phyloP scores from a whole-genome alignment of 768 basidiomycete species.

The Amanita fuliginea region DNA sequence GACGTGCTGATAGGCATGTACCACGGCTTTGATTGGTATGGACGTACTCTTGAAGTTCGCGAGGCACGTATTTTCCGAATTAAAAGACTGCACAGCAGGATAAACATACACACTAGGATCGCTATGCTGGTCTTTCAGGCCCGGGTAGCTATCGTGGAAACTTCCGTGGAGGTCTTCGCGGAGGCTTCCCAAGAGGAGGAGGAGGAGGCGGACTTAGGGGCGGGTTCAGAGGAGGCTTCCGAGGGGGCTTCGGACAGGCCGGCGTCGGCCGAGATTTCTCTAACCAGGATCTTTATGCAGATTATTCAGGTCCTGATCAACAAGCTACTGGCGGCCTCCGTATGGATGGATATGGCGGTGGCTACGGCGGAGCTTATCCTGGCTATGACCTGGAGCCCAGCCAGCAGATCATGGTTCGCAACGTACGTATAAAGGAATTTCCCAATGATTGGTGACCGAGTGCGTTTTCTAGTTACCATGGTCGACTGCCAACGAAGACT shows the following conservation, averaged over 20 bases:
- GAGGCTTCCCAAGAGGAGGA: slow-evolving; percentile 24
- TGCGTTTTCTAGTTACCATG: slow-evolving; percentile 65
- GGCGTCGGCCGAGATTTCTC: slow-evolving; percentile 69
- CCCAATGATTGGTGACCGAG: neutral
- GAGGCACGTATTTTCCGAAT: slow-evolving; percentile 42
- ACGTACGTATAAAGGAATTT: slow-evolving; percentile 52
- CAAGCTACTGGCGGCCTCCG: slow-evolving; percentile 31
- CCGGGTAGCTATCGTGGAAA: slow-evolving; percentile 54
- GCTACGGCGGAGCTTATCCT: slow-evolving; percentile 18
- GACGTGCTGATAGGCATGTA: slow-evolving; percentile 63
- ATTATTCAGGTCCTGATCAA: slow-evolving; percentile 85
- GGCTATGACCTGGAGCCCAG: slow-evolving; percentile 70
- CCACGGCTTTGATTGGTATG: slow-evolving; percentile 96
- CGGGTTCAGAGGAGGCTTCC: slow-evolving; percentile 42
- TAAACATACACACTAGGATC: slow-evolving; percentile 45
- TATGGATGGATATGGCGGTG: slow-evolving; percentile 27
- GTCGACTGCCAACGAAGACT: slow-evolving; percentile 98
- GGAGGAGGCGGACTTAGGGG: slow-evolving; percentile 13
- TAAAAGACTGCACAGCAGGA: neutral
- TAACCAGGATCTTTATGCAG: slow-evolving; percentile 83
- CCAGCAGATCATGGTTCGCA: slow-evolving; percentile 97
- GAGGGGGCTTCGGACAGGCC: slow-evolving; percentile 31
- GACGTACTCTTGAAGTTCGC: slow-evolving; percentile 88
- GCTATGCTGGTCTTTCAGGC: slow-evolving; percentile 78
- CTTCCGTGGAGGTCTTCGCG: slow-evolving; percentile 40